Evolutionary conservation across 306 rosid species (phyloP), one percentile per base, ranked within the genome.

Genomic region (Canavalia gladiata): DNA sequence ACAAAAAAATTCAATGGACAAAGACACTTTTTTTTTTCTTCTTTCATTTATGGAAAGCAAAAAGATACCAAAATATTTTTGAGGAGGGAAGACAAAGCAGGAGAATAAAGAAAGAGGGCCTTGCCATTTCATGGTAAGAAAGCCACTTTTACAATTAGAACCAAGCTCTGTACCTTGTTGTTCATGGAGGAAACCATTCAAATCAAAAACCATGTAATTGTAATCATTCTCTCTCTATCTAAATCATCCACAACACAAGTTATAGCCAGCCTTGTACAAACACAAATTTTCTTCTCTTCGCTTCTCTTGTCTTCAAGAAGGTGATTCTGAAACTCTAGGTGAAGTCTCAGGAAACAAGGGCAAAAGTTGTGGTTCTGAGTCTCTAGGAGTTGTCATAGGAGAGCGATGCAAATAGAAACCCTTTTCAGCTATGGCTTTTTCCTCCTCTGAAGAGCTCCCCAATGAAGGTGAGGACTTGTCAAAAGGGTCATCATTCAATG

Each of bases 401-500:
- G 97, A 89, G 0, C 94, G 97, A 78, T 92, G 97, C 69, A 95
- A 84, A 83, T 84, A 95, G 84, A 89, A 95, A 29, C 97, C 97
- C 55, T 89, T 95, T 76, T 95, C 97, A 13, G 99, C 99, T 12
- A 95, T 95, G 28, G 97, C 99, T 10, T 76, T 92, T 35, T 95
- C 99, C 54, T 95, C 99, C 84, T 92, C 97, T 18, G 92, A 88
- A 0, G 99, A 95, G 34, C 88, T 92, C n/a, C 94, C 94, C 37
- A 92, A 74, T 9, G 94, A 94, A 51, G 97, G 97, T 30, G 98
- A 92, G 31, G 92, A 87, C 65, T 94, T 92, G 75, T 90, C 92
- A 42, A 92, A 92, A 3, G 91, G 89, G 86, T 93, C 94, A 45
- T 91, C 90, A 70, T 89, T 88, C 51, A 93, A 86, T 7, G 99